These are phyloP conservation scores for Annulohypoxylon nitens DNA, from an alignment of 495 filamentous ascomycete species.

Conservation along the genomic window DNA sequence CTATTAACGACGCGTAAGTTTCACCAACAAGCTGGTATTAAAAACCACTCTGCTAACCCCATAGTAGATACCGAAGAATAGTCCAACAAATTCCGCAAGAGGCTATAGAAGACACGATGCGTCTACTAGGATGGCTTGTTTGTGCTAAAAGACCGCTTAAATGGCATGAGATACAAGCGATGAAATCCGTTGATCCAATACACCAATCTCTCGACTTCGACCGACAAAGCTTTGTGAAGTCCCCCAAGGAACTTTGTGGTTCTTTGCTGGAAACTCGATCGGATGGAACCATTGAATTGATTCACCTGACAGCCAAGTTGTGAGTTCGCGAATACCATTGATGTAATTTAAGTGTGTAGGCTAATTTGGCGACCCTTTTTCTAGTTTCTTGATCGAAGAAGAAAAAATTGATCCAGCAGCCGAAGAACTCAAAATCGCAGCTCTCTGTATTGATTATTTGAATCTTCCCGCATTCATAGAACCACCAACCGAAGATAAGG, in stretches of 20 bases:
- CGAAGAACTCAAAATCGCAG: neutral
- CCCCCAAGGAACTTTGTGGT: conserved; percentile 59
- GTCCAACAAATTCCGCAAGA: conserved; percentile 14
- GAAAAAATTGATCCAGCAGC: neutral
- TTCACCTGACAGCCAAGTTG: conserved; percentile 61
- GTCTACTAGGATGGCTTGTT: conserved; percentile 60
- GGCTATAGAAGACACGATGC: conserved; percentile 32
- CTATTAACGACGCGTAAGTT: neutral
- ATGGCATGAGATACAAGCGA: conserved; percentile 62
- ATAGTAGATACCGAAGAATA: conserved; percentile 1
- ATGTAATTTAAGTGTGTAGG: neutral
- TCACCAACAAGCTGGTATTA: conserved; percentile 9
- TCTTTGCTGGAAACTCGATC: conserved; percentile 57
- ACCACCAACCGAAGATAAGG: neutral
- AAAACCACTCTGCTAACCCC: conserved; percentile 40
- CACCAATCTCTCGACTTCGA: conserved; percentile 45
- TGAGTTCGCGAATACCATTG: conserved; percentile 40
- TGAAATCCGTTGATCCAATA: conserved; percentile 52
- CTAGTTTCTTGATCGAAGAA: neutral
- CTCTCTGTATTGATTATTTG: neutral
- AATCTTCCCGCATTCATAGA: neutral
- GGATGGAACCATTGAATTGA: conserved; percentile 54
- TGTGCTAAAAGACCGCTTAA: conserved; percentile 59
- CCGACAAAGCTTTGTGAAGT: conserved; percentile 39
- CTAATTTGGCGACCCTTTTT: neutral